phyloP scores from a whole-genome alignment of 805 yeast genomes.

The Sporopachydermia lactativora region DNA sequence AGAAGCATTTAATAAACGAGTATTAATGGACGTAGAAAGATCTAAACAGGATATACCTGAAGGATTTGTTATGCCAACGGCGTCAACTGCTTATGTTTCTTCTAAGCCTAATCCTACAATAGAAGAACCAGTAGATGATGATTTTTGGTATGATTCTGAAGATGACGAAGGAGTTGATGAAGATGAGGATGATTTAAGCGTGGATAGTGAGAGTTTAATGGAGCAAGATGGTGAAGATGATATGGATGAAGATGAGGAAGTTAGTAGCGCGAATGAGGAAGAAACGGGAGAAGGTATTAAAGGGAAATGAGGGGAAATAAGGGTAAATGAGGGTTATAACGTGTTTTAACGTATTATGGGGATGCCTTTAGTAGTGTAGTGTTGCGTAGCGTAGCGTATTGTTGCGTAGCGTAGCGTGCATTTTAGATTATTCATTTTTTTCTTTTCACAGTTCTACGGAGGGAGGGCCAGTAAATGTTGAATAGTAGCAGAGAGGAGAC shows the following conservation, averaged over 20 bases:
- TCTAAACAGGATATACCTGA: slow-evolving; percentile 78
- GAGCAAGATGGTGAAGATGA: slow-evolving; percentile 33
- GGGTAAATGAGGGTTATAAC: too few relatives aligned
- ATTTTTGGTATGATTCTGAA: slow-evolving; percentile 72
- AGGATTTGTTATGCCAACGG: slow-evolving; percentile 71
- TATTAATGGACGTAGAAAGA: slow-evolving; percentile 67
- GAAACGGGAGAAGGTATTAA: slow-evolving; percentile 5
- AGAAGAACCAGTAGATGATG: slow-evolving; percentile 57
- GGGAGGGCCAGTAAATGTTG: too few relatives aligned
- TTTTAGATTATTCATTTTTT: too few relatives aligned
- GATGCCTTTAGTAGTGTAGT: too few relatives aligned
- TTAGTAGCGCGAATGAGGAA: slow-evolving; percentile 20
- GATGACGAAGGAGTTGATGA: slow-evolving; percentile 49
- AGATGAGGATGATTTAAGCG: slow-evolving; percentile 34
- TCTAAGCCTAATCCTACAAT: slow-evolving; percentile 15
- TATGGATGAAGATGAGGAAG: slow-evolving; percentile 27
- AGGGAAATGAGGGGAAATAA: background rate
- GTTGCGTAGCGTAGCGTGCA: too few relatives aligned
- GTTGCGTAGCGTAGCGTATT: too few relatives aligned
- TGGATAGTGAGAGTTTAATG: slow-evolving; percentile 22
- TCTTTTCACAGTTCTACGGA: too few relatives aligned
- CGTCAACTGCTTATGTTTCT: slow-evolving; percentile 35
- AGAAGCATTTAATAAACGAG: slow-evolving; percentile 60
- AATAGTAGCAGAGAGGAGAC: too few relatives aligned
- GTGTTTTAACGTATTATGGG: too few relatives aligned